Evolutionary conservation across 768 basidiomycete genomes (phyloP).

Genomic region (Asterophora lycoperdoides): DNA sequence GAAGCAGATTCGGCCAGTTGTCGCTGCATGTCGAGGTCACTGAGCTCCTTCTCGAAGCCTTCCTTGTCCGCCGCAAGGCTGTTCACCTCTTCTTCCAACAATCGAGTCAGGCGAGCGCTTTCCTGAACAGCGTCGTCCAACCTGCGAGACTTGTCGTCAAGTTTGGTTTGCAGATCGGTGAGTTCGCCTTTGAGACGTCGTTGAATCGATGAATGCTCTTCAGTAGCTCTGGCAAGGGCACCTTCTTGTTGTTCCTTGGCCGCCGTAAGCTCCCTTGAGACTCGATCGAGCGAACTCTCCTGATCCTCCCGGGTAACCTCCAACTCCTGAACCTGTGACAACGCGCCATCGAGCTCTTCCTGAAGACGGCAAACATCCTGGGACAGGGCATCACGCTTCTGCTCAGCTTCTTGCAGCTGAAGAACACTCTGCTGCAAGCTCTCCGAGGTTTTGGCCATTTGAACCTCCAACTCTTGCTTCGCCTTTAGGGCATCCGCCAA

Average conservation of each 20-base stretch:
- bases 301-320: constrained; percentile 17
- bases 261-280: constrained; percentile 17
- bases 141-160: constrained; percentile 32
- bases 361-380: constrained; percentile 9
- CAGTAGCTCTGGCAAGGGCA: constrained; percentile 24
- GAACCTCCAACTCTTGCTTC: constrained; percentile 28
- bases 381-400: neutral
- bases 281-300: constrained; percentile 10
- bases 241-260: constrained; percentile 27
- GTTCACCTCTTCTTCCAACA: constrained; percentile 37
- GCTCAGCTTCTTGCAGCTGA: constrained; percentile 8
- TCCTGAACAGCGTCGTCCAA: constrained; percentile 36
- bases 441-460: constrained; percentile 16
- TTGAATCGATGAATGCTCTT: constrained; percentile 21
- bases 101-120: constrained; percentile 31
- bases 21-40: constrained; percentile 22
- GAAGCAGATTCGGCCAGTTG: constrained; percentile 30
- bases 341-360: constrained; percentile 7
- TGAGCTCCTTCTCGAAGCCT: constrained; percentile 28
- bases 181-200: constrained; percentile 32
- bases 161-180: constrained; percentile 29
- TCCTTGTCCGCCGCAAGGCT: constrained; percentile 30
- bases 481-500: constrained; percentile 28
- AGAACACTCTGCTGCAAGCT: constrained; percentile 8
- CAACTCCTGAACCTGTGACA: constrained; percentile 5